These are phyloP conservation scores for Blastobotrys malaysiensis DNA, from an alignment of 1,139 yeast genomes.

Conservation along the genomic window DNA sequence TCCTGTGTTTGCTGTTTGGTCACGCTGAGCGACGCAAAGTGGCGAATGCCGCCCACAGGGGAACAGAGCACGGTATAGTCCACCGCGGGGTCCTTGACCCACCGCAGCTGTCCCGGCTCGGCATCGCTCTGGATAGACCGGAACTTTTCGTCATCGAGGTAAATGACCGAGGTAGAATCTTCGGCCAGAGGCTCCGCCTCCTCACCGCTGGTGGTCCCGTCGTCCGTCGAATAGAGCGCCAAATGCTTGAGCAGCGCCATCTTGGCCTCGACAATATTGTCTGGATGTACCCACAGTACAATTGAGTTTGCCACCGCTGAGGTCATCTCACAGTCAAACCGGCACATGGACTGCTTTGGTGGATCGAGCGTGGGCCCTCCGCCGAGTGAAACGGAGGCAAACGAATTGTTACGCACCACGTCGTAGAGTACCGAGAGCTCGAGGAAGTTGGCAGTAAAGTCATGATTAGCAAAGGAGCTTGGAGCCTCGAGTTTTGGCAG, in stretches of 20 bases:
- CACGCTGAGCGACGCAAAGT: slow-evolving; percentile 38
- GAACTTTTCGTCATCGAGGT: slow-evolving; percentile 34
- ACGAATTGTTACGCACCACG: slow-evolving; percentile 36
- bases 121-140: slow-evolving; percentile 31
- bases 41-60: slow-evolving; percentile 50
- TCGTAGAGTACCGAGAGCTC: slow-evolving; percentile 59
- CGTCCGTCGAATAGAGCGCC: slow-evolving; percentile 11
- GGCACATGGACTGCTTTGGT: slow-evolving; percentile 29
- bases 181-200: not conserved
- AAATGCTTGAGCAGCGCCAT: slow-evolving; percentile 34
- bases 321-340: slow-evolving; percentile 37
- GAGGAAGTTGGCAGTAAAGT: slow-evolving; percentile 57
- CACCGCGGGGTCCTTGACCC: slow-evolving; percentile 19
- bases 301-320: slow-evolving; percentile 25
- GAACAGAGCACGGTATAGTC: slow-evolving; percentile 35
- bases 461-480: slow-evolving; percentile 58
- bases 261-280: slow-evolving; percentile 36
- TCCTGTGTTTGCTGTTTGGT: slow-evolving; percentile 28
- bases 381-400: slow-evolving; percentile 5
- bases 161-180: slow-evolving; percentile 21
- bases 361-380: slow-evolving; percentile 11
- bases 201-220: not conserved
- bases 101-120: slow-evolving; percentile 38
- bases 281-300: slow-evolving; percentile 39
- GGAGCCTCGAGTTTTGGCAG: slow-evolving; percentile 34